These are phyloP conservation scores for Moniliophthora roreri DNA, from an alignment of 1,284 basidiomycete species.

Conservation along the genomic window DNA sequence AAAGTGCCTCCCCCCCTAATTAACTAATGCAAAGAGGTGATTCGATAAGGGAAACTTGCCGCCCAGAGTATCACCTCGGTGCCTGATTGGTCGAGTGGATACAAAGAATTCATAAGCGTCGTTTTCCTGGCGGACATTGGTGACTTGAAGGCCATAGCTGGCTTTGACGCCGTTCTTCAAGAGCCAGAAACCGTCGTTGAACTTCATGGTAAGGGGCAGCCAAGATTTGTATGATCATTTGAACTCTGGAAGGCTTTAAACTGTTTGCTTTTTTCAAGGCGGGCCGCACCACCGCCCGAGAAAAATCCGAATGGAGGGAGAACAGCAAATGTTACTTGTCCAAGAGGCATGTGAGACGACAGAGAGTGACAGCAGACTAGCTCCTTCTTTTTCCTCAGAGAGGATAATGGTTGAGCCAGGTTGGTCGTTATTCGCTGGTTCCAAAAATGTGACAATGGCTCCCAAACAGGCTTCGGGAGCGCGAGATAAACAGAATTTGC, in stretches of 20 bases:
- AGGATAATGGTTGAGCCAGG: too few species aligned
- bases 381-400: too few species aligned
- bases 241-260: not conserved
- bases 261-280: too few species aligned
- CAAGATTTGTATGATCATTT: not conserved
- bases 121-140: slow-evolving; percentile 40
- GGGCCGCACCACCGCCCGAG: too few species aligned
- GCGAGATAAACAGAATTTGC: too few species aligned
- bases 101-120: slow-evolving; percentile 60
- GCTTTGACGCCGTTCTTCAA: slow-evolving; percentile 65
- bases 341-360: too few species aligned
- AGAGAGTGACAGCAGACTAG: too few species aligned
- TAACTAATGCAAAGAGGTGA: not conserved
- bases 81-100: slow-evolving; percentile 62
- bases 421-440: too few species aligned
- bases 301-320: too few species aligned
- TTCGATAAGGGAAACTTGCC: slow-evolving; percentile 38
- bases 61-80: slow-evolving; percentile 69
- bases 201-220: slow-evolving; percentile 34
- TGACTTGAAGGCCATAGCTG: slow-evolving; percentile 56
- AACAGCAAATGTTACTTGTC: too few species aligned
- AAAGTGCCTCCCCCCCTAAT: slow-evolving; percentile 5
- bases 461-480: too few species aligned
- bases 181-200: slow-evolving; percentile 70
- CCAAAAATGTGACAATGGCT: too few species aligned